Evolutionary conservation across 768 basidiomycete genomes (phyloP).

Genomic region (Suillus alpinus): DNA sequence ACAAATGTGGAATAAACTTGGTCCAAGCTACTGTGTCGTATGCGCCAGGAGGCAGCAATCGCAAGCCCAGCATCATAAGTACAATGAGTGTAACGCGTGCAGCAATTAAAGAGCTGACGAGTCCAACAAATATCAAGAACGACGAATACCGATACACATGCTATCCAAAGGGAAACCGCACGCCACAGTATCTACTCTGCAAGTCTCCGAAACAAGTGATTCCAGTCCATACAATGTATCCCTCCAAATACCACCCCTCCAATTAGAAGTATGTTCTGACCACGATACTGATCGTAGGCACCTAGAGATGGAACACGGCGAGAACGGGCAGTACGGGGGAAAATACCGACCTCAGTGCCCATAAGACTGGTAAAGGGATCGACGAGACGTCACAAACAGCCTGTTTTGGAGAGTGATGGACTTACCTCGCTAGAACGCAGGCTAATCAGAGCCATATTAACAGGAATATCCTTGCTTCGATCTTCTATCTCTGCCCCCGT

Average conservation of each 20-base stretch:
- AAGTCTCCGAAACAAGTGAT: constrained; percentile 14
- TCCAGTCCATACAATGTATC: constrained; percentile 25
- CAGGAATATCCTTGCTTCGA: constrained; percentile 27
- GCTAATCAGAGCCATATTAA: no score
- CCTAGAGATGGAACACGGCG: not conserved
- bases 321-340: not conserved
- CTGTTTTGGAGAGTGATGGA: not conserved
- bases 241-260: constrained; percentile 21
- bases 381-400: not conserved
- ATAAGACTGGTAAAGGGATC: not conserved
- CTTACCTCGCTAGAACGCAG: not conserved
- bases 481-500: constrained; percentile 18
- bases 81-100: constrained; percentile 13
- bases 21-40: constrained; percentile 17
- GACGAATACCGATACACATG: no score
- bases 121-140: no score
- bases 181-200: constrained; percentile 24
- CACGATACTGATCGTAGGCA: not conserved
- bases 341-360: not conserved
- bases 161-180: constrained; percentile 15
- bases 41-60: constrained; percentile 11
- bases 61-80: constrained; percentile 7
- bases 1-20: constrained; percentile 8
- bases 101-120: not conserved
- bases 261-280: not conserved